Percentiles rank a stretch among this genome's conserved stretches.
Conservation (phyloP, 495 filamentous ascomycete species). For the Hyaloscypha bicolor region DNA sequence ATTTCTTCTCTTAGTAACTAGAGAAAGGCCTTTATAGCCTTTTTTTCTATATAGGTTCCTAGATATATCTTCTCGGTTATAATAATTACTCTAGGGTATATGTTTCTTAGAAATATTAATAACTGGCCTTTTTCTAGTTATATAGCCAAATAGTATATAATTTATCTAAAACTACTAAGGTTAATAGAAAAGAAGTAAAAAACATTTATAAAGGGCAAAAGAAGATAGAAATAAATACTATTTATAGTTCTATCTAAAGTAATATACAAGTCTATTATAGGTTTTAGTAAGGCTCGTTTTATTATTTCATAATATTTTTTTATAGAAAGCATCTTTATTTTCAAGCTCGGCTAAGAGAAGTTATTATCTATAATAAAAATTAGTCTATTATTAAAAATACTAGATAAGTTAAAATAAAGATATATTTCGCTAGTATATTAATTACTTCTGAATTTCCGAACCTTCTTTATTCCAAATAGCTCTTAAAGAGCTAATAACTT, state of each 20-base stretch:
- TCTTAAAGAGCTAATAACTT: constrained; percentile 29
- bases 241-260: constrained; percentile 8
- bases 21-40: constrained; percentile 28
- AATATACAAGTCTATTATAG: neutral
- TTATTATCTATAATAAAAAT: constrained; percentile 29
- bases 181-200: constrained; percentile 30
- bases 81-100: constrained; percentile 14
- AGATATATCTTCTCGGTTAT: constrained; percentile 5
- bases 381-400: constrained; percentile 29
- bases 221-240: constrained; percentile 21
- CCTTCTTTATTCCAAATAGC: constrained; percentile 26
- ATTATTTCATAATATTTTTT: constrained; percentile 21
- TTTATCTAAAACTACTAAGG: constrained; percentile 26
- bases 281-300: constrained; percentile 4
- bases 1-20: constrained; percentile 29
- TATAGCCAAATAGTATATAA: constrained; percentile 20
- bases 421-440: constrained; percentile 23
- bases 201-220: constrained; percentile 26
- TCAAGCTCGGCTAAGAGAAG: constrained; percentile 15
- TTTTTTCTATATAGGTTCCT: constrained; percentile 12
- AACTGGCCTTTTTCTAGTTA: constrained; percentile 24
- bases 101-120: constrained; percentile 20
- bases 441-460: constrained; percentile 24
- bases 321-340: constrained; percentile 1
- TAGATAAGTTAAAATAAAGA: constrained; percentile 25